A percentile compares a stretch with the other conserved stretches of the same genome.
These are phyloP conservation scores for Hydrangea macrophylla DNA, from an alignment of 148 eudicot species.

Conservation along the genomic window DNA sequence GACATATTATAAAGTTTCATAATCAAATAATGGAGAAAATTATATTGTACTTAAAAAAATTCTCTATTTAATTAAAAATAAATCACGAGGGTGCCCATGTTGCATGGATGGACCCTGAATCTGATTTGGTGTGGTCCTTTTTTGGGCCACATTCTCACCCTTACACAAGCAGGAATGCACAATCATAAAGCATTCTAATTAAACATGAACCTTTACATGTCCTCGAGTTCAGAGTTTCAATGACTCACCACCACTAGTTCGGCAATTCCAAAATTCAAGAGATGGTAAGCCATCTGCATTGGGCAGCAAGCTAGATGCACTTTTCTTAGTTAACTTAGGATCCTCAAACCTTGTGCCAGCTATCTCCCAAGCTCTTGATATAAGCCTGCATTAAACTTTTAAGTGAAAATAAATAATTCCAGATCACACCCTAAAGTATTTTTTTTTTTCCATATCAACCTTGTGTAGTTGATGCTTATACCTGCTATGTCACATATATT, in stretches of 20 bases:
- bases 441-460: background rate
- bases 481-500: background rate
- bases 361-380: conserved; percentile 69
- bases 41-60: too few relatives aligned
- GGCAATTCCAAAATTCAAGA: conserved; percentile 64
- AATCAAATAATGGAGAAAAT: too few relatives aligned
- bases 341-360: conserved; percentile 70
- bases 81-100: too few relatives aligned
- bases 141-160: background rate
- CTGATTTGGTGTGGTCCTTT: too few relatives aligned
- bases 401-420: too few relatives aligned
- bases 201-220: background rate
- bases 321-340: conserved; percentile 49
- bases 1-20: too few relatives aligned
- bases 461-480: background rate
- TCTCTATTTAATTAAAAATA: too few relatives aligned
- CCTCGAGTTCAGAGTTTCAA: background rate
- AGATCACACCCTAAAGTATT: background rate
- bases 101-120: too few relatives aligned
- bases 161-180: background rate
- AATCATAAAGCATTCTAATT: background rate
- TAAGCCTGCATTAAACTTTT: conserved; percentile 38
- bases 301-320: conserved; percentile 49
- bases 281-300: conserved; percentile 27
- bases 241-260: conserved; percentile 64